These are phyloP conservation scores for Alternaria gaisen DNA, from an alignment of 2,329 filamentous ascomycete genomes.

Conservation along the genomic window DNA sequence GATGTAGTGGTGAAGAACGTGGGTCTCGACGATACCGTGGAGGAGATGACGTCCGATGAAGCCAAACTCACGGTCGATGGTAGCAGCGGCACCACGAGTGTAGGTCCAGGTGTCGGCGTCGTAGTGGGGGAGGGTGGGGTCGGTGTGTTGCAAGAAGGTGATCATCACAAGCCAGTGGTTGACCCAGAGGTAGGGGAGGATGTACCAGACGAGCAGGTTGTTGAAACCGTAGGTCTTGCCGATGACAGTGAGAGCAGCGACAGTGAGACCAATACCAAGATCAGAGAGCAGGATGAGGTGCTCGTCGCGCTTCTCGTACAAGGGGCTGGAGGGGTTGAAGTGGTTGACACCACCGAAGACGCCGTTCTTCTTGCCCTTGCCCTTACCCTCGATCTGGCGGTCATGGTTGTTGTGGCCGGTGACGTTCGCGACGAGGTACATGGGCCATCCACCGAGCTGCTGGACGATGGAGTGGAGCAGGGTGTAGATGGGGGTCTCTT, in stretches of 20 bases:
- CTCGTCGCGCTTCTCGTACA: constrained; percentile 92
- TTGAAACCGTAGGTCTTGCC: constrained; percentile 80
- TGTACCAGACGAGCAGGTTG: constrained; percentile 95
- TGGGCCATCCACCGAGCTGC: constrained; percentile 91
- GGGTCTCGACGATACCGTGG: constrained; percentile 97
- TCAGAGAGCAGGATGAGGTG: constrained; percentile 88
- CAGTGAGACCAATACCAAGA: constrained; percentile 72
- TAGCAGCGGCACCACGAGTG: constrained; percentile 90
- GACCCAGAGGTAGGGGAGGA: constrained; percentile 94
- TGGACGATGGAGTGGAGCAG: constrained; percentile 77
- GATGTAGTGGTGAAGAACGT: constrained; percentile 97
- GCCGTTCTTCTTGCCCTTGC: constrained; percentile 90
- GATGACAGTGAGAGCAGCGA: constrained; percentile 70
- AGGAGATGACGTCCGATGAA: constrained; percentile 91
- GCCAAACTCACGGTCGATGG: constrained; percentile 96
- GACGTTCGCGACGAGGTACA: constrained; percentile 90
- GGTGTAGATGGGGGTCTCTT: constrained; percentile 92
- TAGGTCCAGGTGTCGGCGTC: constrained; percentile 87
- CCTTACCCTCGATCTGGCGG: constrained; percentile 89
- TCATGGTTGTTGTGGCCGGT: constrained; percentile 97
- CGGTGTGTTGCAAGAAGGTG: constrained; percentile 96
- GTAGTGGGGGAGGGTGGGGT: constrained; percentile 94
- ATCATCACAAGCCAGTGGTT: constrained; percentile 99
- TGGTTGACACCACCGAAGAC: constrained; percentile 86
- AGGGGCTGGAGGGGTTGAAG: constrained; percentile 85